Base-by-base conservation (phyloP, 805 yeast species). In the Cyberlindnera americana region DNA sequence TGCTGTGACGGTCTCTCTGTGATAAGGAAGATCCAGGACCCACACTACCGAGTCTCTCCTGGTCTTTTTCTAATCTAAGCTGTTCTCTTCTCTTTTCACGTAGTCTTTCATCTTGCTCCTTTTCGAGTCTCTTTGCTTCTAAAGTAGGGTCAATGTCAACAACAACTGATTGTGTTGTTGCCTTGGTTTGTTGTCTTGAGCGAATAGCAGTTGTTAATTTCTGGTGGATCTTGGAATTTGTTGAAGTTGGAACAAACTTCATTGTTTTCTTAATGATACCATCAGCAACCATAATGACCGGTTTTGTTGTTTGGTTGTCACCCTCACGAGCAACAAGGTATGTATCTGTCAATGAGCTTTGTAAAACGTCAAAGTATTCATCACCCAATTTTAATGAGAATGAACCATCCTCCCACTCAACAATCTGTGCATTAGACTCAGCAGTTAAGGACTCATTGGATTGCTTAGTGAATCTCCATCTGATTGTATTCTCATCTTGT, bases 391-490 rank as follows among this genome's bases (percentile, higher is more conserved):
- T 90, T 50, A 93, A 67, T 2, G 97, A 89, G 47, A 79, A 65
- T 4, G 87, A 71, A 1, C 99, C 99, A 62, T 93, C 98, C 40
- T 84, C 83, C 99, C 99, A 93, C 60, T 87, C 84, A 25, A 93
- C 75, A 41, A 91, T 78, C 56, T 90, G 87, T 5, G 96, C 81
- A 57, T 93, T 93, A 9, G 95, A 83, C 59, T 89, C 95, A 52
- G 85, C 85, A 54, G 77, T 75, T 48, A 90, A 78, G 0, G 53
- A 39, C 15, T 64, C 60, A n/a, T 75, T 76, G 10, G 49, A 39
- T 44, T 79, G 81, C 43, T 83, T 77, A 13, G 88, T 83, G 61
- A 90, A 91, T 63, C 95, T 78, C 99, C 99, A 93, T 57, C 99
- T 77, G 24, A 93, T 70, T 0, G 96, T 88, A 60, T 89, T 91